Conservation (phyloP, 2,329 filamentous ascomycete species). For the Lojkania enalia region DNA sequence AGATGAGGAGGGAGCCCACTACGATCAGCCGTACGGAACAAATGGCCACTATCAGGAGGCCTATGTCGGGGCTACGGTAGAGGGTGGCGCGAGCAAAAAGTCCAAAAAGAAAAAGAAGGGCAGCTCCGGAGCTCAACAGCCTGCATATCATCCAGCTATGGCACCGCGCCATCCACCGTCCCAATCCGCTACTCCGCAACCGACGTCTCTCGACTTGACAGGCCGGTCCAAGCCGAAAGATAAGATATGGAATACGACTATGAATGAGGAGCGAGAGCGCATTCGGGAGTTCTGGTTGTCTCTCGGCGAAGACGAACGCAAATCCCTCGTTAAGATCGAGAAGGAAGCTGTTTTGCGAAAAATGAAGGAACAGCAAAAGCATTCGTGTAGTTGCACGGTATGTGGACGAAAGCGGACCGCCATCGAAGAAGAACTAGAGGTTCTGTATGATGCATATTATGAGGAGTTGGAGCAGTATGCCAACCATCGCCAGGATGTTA, state of each 20-base stretch:
- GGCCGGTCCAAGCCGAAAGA: conserved; percentile 60
- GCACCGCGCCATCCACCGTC: conserved; percentile 43
- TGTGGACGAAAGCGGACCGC: conserved; percentile 95
- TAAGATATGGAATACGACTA: conserved; percentile 97
- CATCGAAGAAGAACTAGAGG: conserved; percentile 97
- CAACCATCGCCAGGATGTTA: conserved; percentile 75
- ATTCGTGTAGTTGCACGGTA: conserved; percentile 97
- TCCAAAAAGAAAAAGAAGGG: conserved; percentile 72
- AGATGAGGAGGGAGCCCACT: conserved; percentile 31
- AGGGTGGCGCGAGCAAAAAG: conserved; percentile 49
- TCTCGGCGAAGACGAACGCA: conserved; percentile 89
- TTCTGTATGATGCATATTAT: conserved; percentile 97
- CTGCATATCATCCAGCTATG: conserved; percentile 33
- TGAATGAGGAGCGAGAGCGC: conserved; percentile 89
- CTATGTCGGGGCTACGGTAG: conserved; percentile 28
- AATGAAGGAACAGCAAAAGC: conserved; percentile 99
- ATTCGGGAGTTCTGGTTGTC: conserved; percentile 99
- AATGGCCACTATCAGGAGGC: conserved; percentile 37
- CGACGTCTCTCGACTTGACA: conserved; percentile 48
- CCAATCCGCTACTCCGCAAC: conserved; percentile 48
- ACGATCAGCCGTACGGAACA: conserved; percentile 35
- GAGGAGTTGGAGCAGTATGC: conserved; percentile 97
- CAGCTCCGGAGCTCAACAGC: conserved; percentile 40
- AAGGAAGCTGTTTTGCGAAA: conserved; percentile 97
- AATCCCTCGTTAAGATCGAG: conserved; percentile 94